Evolutionary conservation across 495 filamentous ascomycete genomes (phyloP).

Genomic region (Astrothelium subdiscretum): DNA sequence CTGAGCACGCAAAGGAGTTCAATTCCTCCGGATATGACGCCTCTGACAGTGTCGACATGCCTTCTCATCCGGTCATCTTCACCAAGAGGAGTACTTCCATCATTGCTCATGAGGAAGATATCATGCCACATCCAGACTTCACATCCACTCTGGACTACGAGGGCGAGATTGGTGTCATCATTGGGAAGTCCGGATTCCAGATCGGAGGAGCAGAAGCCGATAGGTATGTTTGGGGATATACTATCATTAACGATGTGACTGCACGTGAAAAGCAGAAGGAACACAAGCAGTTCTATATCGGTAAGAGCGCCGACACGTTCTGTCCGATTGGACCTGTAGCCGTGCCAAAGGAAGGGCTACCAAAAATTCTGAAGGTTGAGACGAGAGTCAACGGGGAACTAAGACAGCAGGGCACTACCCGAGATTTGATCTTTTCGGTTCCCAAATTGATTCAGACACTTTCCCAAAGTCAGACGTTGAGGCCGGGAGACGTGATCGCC

Average conservation of each 20-base stretch:
- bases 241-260: conserved; percentile 47
- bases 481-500: conserved; percentile 36
- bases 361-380: conserved; percentile 29
- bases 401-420: conserved; percentile 31
- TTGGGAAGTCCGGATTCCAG: conserved; percentile 38
- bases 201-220: conserved; percentile 36
- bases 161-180: conserved; percentile 45
- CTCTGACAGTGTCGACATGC: conserved; percentile 37
- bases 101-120: conserved; percentile 36
- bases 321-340: conserved; percentile 46
- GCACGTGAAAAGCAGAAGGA: conserved; percentile 44
- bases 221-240: conserved; percentile 46
- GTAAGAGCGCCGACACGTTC: conserved; percentile 41
- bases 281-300: conserved; percentile 48
- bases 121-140: conserved; percentile 38
- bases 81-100: conserved; percentile 45
- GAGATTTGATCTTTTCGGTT: conserved; percentile 37
- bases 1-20: conserved; percentile 40
- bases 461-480: conserved; percentile 34
- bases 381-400: conserved; percentile 37
- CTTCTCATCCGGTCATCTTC: conserved; percentile 39
- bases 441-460: conserved; percentile 32
- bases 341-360: conserved; percentile 34
- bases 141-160: conserved; percentile 44
- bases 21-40: conserved; percentile 40